Evolutionary conservation across 768 basidiomycete genomes (phyloP).

Genomic region (Termitomyces sp.): DNA sequence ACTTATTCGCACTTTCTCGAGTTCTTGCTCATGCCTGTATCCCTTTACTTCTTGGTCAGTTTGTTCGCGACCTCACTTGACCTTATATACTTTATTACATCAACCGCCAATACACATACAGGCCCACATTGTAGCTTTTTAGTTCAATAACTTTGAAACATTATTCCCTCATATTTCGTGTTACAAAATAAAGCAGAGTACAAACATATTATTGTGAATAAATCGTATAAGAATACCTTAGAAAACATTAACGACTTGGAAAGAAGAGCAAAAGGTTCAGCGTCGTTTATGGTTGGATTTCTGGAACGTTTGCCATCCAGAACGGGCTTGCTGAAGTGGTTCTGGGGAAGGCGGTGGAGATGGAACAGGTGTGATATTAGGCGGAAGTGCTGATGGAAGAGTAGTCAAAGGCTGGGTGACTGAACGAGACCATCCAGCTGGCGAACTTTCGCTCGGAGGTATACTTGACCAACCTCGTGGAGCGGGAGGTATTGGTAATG

Average conservation of each 20-base stretch:
- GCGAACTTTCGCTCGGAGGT: slow-evolving; percentile 1
- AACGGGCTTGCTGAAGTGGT: slow-evolving; percentile 30
- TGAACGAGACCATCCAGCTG: slow-evolving; percentile 3
- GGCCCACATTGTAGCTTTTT: slow-evolving; percentile 48
- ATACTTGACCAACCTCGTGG: slow-evolving; percentile 2
- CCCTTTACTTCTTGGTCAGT: slow-evolving; percentile 11
- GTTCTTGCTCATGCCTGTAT: slow-evolving; percentile 10
- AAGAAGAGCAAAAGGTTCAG: slow-evolving; percentile 1
- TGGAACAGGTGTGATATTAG: background rate
- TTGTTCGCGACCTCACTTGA: slow-evolving; percentile 3
- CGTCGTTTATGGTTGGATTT: slow-evolving; percentile 32
- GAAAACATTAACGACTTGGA: background rate
- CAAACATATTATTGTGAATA: background rate
- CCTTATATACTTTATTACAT: slow-evolving; percentile 36
- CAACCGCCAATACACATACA: slow-evolving; percentile 30
- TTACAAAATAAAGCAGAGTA: slow-evolving; percentile 3
- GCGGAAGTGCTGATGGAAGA: background rate
- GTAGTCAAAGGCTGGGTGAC: background rate
- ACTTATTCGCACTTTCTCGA: slow-evolving; percentile 9
- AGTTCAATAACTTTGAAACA: slow-evolving; percentile 27
- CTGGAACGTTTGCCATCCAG: slow-evolving; percentile 61
- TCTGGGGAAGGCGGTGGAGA: slow-evolving; percentile 4
- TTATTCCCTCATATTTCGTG: slow-evolving; percentile 11
- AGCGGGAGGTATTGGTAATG: slow-evolving; percentile 17
- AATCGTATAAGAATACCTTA: background rate